Conservation (phyloP, 2,329 filamentous ascomycete species). For the Gaeumannomyces sp. region DNA sequence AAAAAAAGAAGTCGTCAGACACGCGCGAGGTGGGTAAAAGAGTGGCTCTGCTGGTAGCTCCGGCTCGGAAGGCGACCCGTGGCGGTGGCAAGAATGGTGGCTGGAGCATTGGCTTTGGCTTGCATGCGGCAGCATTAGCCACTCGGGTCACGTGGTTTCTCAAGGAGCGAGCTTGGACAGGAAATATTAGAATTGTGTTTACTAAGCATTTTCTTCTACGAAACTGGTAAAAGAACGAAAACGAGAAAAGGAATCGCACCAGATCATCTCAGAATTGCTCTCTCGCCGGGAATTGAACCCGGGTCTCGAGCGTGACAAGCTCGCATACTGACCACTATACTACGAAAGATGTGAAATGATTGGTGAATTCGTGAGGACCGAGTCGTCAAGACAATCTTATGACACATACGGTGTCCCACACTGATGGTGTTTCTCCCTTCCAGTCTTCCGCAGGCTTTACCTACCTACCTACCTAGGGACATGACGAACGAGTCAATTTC, state of each 20-base stretch:
- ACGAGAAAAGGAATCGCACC: neutral
- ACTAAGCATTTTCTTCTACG: no score
- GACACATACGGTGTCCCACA: neutral
- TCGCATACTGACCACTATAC: conserved; percentile 1
- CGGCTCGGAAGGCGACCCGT: neutral
- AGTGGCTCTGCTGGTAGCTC: neutral
- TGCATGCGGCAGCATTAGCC: no score
- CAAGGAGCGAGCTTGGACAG: no score
- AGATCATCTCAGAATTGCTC: neutral
- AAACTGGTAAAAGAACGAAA: neutral
- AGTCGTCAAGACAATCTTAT: neutral
- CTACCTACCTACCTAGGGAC: no score
- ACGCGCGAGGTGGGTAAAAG: neutral
- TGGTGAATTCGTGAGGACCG: neutral
- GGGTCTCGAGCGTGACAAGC: conserved; percentile 1
- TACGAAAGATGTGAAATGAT: neutral
- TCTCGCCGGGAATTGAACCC: conserved; percentile 1
- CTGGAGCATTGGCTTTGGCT: neutral
- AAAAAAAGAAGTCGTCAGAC: neutral
- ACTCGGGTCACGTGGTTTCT: no score
- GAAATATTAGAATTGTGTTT: no score
- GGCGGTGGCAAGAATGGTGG: neutral
- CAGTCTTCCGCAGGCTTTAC: no score
- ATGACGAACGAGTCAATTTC: no score
- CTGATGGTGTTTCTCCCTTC: no score